A percentile compares a stretch with the other conserved stretches of the same genome.
These are phyloP conservation scores for Colletotrichum tabaci DNA, from an alignment of 2,329 filamentous ascomycete species.

Conservation along the genomic window DNA sequence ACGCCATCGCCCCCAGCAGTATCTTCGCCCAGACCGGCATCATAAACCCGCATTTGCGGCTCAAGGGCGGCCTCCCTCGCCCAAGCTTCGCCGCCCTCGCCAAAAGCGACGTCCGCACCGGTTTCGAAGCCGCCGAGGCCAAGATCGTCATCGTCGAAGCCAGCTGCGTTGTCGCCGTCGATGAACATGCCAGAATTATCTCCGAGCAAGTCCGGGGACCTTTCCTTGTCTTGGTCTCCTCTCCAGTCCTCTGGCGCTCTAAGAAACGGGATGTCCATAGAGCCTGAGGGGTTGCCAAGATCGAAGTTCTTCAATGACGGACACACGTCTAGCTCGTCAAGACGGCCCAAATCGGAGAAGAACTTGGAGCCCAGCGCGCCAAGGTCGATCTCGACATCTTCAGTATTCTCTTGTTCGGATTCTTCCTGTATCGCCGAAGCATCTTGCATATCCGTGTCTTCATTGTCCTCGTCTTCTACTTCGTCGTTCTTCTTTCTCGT, in stretches of 20 bases:
- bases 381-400: slow-evolving; percentile 82
- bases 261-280: slow-evolving; percentile 91
- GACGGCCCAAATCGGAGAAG: slow-evolving; percentile 82
- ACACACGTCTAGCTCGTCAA: slow-evolving; percentile 93
- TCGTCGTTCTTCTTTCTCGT: slow-evolving; percentile 55
- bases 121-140: slow-evolving; percentile 80
- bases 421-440: slow-evolving; percentile 42
- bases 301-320: slow-evolving; percentile 96
- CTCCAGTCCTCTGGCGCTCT: slow-evolving; percentile 91
- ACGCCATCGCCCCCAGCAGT: slow-evolving; percentile 68
- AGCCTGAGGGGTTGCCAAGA: slow-evolving; percentile 86
- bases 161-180: slow-evolving; percentile 87
- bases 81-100: slow-evolving; percentile 97
- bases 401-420: slow-evolving; percentile 55
- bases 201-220: slow-evolving; percentile 66
- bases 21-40: slow-evolving; percentile 71
- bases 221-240: slow-evolving; percentile 76
- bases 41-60: slow-evolving; percentile 87
- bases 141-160: slow-evolving; percentile 79
- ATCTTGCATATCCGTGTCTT: slow-evolving; percentile 56
- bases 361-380: slow-evolving; percentile 82
- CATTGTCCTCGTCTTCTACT: slow-evolving; percentile 55
- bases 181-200: slow-evolving; percentile 87
- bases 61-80: slow-evolving; percentile 89
- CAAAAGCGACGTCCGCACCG: slow-evolving; percentile 84